Evolutionary conservation across 2,329 filamentous ascomycete genomes (phyloP).

Genomic region (Endothia cerciana): DNA sequence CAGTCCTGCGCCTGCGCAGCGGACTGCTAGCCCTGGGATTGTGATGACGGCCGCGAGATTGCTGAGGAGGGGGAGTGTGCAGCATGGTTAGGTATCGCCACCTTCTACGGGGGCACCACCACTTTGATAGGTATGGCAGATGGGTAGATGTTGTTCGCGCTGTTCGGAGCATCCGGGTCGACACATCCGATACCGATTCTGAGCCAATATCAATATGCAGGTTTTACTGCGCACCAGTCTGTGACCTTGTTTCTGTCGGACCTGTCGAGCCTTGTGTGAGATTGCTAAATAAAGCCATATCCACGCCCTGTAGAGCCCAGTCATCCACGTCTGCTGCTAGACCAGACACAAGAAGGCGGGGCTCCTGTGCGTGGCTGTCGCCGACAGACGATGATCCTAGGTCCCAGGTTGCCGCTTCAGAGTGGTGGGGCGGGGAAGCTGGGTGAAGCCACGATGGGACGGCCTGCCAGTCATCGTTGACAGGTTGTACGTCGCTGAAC

Average conservation of each 20-base stretch:
- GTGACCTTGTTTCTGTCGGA: not conserved
- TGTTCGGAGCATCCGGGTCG: not conserved
- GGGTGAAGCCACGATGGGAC: constrained; percentile 1
- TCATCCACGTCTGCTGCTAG: constrained; percentile 33
- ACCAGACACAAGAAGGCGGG: constrained; percentile 21
- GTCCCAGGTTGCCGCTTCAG: not conserved
- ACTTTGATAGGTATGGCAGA: not conserved
- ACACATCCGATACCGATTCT: not conserved
- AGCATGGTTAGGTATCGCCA: constrained; percentile 35
- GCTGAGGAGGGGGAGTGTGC: constrained; percentile 54
- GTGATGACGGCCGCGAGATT: constrained; percentile 43
- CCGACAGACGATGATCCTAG: not conserved
- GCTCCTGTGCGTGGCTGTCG: not conserved
- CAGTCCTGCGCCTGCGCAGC: constrained; percentile 29
- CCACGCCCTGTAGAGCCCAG: constrained; percentile 38
- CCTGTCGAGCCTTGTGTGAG: constrained; percentile 15
- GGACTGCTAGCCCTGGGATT: constrained; percentile 49
- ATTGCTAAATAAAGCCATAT: constrained; percentile 35
- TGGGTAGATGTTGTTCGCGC: not conserved
- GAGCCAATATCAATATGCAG: not conserved
- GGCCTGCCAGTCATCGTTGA: constrained; percentile 10
- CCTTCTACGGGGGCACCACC: constrained; percentile 15
- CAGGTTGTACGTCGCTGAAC: not conserved
- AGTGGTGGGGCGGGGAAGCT: not conserved
- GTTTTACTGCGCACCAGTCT: not conserved